Evolutionary conservation across 1,139 yeast genomes (phyloP), one percentile per base, ranked within the genome.

Genomic region (Meyerozyma sp.): DNA sequence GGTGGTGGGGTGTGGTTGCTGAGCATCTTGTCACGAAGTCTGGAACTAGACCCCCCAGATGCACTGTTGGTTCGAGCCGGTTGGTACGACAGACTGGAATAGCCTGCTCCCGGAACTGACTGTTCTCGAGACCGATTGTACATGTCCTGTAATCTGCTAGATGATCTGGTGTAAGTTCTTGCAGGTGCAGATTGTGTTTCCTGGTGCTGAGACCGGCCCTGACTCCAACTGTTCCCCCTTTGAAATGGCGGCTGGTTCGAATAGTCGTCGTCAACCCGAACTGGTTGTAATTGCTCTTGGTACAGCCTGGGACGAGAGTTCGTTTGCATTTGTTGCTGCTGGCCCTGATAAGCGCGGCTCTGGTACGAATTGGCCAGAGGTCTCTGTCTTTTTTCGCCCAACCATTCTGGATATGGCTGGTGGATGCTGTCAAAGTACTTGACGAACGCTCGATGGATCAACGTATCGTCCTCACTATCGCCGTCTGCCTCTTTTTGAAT

Each of bases 361-460:
- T 42, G 37, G 35, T 43, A 43, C 25, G 18, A 4, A 21, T 34
- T 34, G 26, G 37, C 27, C 27, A 35, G 11, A 5, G 41, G 37
- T 10, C 36, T 11, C 25, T 10, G 26, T 34, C 26, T 18, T 45
- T 57, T 51, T 5, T 59, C 72, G 5, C 76, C 77, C 20, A 73
- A 59, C 78, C 78, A 73, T 27, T 70, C 77, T 8, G 78, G 78
- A 45, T 66, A 73, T 9, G 69, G 63, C 42, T 65, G 58, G 26
- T 61, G 56, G 21, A 55, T 57, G 2, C 56, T 38, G 42, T 70
- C 73, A 46, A 58, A 73, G 51, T 66, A 70, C 46, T 63, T 65
- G 34, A 72, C 71, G 49, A 73, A 71, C 3, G 77, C 76, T 49
- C 68, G 65, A 55, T 73, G 77, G 44, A 73, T 63, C 44, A 73